Evolutionary conservation across 805 yeast species (phyloP).

Genomic region (Wickerhamomyces subpelliculosus): DNA sequence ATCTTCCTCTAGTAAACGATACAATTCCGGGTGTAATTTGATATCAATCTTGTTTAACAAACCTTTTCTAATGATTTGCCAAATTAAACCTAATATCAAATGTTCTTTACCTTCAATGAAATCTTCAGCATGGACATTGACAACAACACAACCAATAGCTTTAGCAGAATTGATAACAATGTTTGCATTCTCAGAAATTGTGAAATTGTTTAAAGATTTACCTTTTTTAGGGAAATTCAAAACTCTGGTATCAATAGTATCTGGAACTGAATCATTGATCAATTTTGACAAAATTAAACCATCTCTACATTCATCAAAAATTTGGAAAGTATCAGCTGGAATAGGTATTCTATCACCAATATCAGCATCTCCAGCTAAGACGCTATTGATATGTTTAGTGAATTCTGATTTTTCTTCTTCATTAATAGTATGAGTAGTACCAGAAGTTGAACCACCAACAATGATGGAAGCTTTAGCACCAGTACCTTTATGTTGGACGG

Average conservation of each 20-base stretch:
- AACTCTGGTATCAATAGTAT: slow-evolving; percentile 97
- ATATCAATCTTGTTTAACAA: slow-evolving; percentile 91
- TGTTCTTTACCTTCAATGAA: slow-evolving; percentile 93
- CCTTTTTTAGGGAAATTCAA: slow-evolving; percentile 80
- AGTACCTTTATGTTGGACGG: slow-evolving; percentile 41
- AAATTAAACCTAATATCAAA: slow-evolving; percentile 81
- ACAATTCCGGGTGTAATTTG: slow-evolving; percentile 92
- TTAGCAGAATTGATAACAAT: slow-evolving; percentile 97
- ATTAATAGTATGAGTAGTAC: slow-evolving; percentile 92
- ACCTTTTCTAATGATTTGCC: slow-evolving; percentile 98
- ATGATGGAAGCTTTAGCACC: slow-evolving; percentile 70
- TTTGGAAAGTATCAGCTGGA: slow-evolving; percentile 89
- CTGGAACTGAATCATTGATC: slow-evolving; percentile 96
- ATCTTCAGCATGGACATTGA: slow-evolving; percentile 94
- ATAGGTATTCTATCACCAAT: slow-evolving; percentile 83
- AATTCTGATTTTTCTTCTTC: slow-evolving; percentile 96
- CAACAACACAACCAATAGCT: slow-evolving; percentile 98
- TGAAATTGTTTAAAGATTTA: slow-evolving; percentile 83
- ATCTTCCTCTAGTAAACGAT: slow-evolving; percentile 89
- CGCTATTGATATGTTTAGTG: slow-evolving; percentile 92
- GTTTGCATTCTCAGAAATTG: slow-evolving; percentile 94
- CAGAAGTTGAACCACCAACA: slow-evolving; percentile 80
- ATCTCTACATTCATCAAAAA: slow-evolving; percentile 94
- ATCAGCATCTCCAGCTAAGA: slow-evolving; percentile 80
- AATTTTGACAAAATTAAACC: slow-evolving; percentile 89